phyloP scores from a whole-genome alignment of 257 asterid species.

The Leonotis leonurus region DNA sequence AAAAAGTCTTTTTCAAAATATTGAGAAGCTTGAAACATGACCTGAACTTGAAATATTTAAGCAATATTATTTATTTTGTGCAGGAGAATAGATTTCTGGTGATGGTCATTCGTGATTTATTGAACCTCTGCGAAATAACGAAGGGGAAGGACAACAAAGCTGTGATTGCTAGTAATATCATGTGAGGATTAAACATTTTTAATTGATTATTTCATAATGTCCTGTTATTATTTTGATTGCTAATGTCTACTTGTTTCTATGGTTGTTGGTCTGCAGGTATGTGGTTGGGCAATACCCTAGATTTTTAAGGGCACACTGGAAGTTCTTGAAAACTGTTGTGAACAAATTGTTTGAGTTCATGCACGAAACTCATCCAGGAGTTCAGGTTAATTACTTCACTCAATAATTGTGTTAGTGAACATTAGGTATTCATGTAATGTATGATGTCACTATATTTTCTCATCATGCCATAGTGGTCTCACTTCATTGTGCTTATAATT shows the following conservation, averaged over 20 bases:
- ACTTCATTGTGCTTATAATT: not conserved
- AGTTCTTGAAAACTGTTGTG: constrained; percentile 80
- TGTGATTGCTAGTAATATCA: constrained; percentile 96
- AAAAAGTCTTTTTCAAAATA: too few species aligned
- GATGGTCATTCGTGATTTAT: constrained; percentile 91
- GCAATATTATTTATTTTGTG: too few species aligned
- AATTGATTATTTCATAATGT: not conserved
- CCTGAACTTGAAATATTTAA: too few species aligned
- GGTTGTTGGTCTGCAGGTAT: constrained; percentile 65
- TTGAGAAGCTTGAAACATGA: too few species aligned
- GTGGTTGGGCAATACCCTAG: constrained; percentile 99
- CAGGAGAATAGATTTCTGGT: too few species aligned
- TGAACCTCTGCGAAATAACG: constrained; percentile 86
- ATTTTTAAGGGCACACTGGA: constrained; percentile 65
- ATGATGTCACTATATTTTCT: not conserved
- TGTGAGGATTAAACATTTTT: constrained; percentile 42
- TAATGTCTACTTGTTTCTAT: not conserved
- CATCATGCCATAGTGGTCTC: not conserved
- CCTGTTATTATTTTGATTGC: not conserved
- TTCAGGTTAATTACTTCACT: constrained; percentile 51
- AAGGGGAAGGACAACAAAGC: constrained; percentile 97
- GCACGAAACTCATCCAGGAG: constrained; percentile 99
- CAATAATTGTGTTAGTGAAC: not conserved
- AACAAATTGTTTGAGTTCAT: constrained; percentile 95
- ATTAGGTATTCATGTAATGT: not conserved